These are phyloP conservation scores for Truncatella angustata DNA, from an alignment of 2,329 filamentous ascomycete genomes.

Conservation along the genomic window DNA sequence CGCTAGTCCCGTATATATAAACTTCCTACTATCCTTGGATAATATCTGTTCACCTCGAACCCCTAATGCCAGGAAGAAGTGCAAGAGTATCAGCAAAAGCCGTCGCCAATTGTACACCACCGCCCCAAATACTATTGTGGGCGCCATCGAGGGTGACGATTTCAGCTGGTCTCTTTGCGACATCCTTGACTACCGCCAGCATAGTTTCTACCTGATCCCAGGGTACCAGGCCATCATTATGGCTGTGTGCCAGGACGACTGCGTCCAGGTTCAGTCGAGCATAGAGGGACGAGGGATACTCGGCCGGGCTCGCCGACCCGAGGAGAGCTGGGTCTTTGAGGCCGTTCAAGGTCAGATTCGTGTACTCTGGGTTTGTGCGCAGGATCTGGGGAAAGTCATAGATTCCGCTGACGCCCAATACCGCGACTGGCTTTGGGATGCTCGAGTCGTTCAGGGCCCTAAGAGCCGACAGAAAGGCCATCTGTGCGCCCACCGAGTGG, in stretches of 20 bases:
- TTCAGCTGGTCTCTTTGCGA: neutral
- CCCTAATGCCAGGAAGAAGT: neutral
- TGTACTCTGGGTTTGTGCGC: slow-evolving; percentile 1
- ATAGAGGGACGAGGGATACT: neutral
- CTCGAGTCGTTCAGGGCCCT: neutral
- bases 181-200: neutral
- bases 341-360: slow-evolving; percentile 1
- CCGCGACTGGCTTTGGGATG: neutral
- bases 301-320: neutral
- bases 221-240: slow-evolving; percentile 1
- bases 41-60: too few species aligned
- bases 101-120: slow-evolving; percentile 1
- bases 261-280: neutral
- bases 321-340: neutral
- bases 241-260: slow-evolving; percentile 1
- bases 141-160: neutral
- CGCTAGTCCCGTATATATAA: too few species aligned
- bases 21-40: too few species aligned
- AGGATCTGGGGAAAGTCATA: slow-evolving; percentile 1
- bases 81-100: neutral
- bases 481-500: slow-evolving; percentile 3
- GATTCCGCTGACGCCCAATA: slow-evolving; percentile 5
- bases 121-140: neutral
- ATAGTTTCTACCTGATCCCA: slow-evolving; percentile 5
- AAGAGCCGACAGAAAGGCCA: slow-evolving; percentile 1